Evolutionary conservation across 495 filamentous ascomycete species (phyloP).

Genomic region (Daldinia childiae): DNA sequence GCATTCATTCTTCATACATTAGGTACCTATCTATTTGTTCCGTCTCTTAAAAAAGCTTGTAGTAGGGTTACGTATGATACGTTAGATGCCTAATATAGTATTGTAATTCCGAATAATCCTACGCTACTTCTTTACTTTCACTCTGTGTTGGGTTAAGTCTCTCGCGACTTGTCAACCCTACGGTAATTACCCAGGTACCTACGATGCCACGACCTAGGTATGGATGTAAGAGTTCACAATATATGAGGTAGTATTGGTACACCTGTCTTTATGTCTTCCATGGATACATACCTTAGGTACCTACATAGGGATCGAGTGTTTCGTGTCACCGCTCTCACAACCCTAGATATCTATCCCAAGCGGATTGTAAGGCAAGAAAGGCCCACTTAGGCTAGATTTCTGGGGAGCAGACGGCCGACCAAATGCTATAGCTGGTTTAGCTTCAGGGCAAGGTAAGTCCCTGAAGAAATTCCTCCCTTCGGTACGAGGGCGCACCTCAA

Average conservation of each 20-base stretch:
- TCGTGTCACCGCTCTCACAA: slow-evolving; percentile 36
- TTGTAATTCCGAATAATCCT: background rate
- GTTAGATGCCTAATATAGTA: background rate
- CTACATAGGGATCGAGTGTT: background rate
- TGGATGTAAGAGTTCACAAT: background rate
- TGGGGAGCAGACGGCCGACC: slow-evolving; percentile 3
- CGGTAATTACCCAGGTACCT: background rate
- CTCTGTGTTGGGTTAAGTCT: background rate
- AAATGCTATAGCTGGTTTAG: slow-evolving; percentile 20
- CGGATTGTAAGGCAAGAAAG: slow-evolving; percentile 34
- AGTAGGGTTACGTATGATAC: background rate
- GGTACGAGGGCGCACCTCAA: too few species aligned
- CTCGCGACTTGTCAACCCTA: background rate
- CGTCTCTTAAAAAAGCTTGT: slow-evolving; percentile 4
- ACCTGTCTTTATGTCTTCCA: slow-evolving; percentile 2
- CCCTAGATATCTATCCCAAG: slow-evolving; percentile 13
- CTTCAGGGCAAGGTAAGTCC: slow-evolving; percentile 22
- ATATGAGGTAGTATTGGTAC: slow-evolving; percentile 1
- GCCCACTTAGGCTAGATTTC: slow-evolving; percentile 28
- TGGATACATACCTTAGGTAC: background rate
- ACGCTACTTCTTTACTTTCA: background rate
- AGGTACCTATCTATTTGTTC: background rate
- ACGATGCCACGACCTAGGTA: background rate
- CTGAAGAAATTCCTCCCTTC: slow-evolving; percentile 20
- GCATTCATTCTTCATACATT: background rate